A percentile compares a stretch with the other conserved stretches of the same genome.
phyloP scores from a whole-genome alignment of 2,329 filamentous ascomycete species.

The Aaosphaeria arxii region DNA sequence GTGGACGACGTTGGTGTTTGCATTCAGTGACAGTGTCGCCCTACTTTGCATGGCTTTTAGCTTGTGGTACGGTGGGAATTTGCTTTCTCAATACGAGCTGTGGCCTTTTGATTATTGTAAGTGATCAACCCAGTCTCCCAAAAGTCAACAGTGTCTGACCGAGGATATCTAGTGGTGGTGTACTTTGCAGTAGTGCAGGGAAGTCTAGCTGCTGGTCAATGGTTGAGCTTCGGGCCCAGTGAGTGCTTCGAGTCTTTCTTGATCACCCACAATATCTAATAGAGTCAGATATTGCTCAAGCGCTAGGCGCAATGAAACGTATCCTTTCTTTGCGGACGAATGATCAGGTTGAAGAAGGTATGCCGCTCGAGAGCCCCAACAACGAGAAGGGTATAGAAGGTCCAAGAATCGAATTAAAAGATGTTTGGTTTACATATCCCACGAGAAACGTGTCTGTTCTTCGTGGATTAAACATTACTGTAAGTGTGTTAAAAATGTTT shows the following conservation, averaged over 20 bases:
- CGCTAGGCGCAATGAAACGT: constrained; percentile 16
- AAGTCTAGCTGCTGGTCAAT: constrained; percentile 21
- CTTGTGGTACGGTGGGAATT: constrained; percentile 26
- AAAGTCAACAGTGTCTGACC: no score
- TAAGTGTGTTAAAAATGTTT: no score
- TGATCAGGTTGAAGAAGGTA: constrained; percentile 4
- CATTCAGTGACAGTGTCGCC: constrained; percentile 58
- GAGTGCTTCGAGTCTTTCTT: constrained; percentile 1
- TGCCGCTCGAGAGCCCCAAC: no score
- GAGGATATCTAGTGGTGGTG: constrained; percentile 11
- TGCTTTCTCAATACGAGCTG: constrained; percentile 12
- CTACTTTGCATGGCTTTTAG: constrained; percentile 44
- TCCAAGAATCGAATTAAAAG: no score
- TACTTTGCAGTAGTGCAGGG: constrained; percentile 26
- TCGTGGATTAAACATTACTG: no score
- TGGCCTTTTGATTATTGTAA: constrained; percentile 12
- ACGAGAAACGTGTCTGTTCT: no score
- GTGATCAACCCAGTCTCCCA: not conserved
- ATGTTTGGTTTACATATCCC: no score
- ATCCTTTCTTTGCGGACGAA: constrained; percentile 10
- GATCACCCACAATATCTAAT: not conserved
- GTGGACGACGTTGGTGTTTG: constrained; percentile 15
- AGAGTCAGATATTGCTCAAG: constrained; percentile 21
- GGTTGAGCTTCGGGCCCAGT: constrained; percentile 27
- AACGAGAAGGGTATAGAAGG: no score